phyloP scores from a whole-genome alignment of 495 filamentous ascomycete species.

The Aspergillus cristatus region DNA sequence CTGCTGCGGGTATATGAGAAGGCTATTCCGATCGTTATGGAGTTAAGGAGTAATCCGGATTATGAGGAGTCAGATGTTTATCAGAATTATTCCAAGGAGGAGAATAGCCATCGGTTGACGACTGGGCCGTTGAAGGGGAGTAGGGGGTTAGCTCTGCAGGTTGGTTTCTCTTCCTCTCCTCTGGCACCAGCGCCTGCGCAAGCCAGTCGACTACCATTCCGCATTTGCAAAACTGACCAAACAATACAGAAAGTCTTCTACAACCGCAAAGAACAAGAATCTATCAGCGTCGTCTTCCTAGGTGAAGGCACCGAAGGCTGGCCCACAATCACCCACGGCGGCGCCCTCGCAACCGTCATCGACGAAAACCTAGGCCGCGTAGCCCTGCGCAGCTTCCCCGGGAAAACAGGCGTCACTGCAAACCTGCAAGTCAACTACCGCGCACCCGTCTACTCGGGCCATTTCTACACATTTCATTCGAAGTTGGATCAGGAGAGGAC shows the following conservation, averaged over 20 bases:
- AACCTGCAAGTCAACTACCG: slow-evolving; percentile 58
- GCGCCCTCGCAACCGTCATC: slow-evolving; percentile 59
- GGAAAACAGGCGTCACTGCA: slow-evolving; percentile 49
- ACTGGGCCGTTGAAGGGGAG: slow-evolving; percentile 33
- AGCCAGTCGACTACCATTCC: too few species aligned
- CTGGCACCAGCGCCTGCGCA: too few species aligned
- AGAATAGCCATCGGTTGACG: slow-evolving; percentile 26
- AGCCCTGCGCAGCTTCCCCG: slow-evolving; percentile 31
- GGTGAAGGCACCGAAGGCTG: slow-evolving; percentile 57
- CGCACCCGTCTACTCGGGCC: slow-evolving; percentile 43
- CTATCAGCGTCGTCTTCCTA: slow-evolving; percentile 52
- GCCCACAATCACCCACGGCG: slow-evolving; percentile 73
- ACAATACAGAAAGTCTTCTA: slow-evolving; percentile 37
- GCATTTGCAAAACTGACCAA: too few species aligned
- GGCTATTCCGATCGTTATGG: slow-evolving; percentile 43
- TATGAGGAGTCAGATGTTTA: slow-evolving; percentile 50
- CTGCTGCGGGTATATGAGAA: slow-evolving; percentile 23
- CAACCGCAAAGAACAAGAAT: slow-evolving; percentile 36
- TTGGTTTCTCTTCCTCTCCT: slow-evolving; percentile 11
- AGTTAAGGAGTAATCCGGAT: slow-evolving; percentile 41
- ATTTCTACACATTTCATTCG: slow-evolving; percentile 57
- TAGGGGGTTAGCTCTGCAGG: slow-evolving; percentile 35
- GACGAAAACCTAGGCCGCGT: slow-evolving; percentile 49
- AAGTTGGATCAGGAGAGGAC: slow-evolving; percentile 36
- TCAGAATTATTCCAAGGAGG: slow-evolving; percentile 31